phyloP scores from a whole-genome alignment of 306 rosid genomes.

The Begonia loranthoides region DNA sequence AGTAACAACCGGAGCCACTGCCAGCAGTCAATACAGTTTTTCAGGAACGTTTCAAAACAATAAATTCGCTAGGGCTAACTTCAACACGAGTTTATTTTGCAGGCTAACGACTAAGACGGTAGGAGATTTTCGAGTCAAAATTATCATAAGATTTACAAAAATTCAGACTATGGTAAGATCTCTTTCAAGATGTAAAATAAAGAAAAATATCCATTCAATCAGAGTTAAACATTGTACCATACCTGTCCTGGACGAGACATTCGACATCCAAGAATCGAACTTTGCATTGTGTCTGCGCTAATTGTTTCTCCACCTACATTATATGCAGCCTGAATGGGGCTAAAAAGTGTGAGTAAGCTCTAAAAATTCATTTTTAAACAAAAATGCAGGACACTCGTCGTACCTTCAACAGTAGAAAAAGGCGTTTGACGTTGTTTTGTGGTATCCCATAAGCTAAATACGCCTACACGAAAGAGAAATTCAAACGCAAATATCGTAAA shows the following conservation, averaged over 20 bases:
- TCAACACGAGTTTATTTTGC: too few relatives aligned
- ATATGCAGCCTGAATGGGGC: conserved; percentile 77
- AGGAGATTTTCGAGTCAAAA: too few relatives aligned
- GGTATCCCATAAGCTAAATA: conserved; percentile 96
- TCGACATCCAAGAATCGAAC: conserved; percentile 66
- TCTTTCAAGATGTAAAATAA: too few relatives aligned
- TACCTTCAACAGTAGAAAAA: conserved; percentile 78
- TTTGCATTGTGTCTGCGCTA: conserved; percentile 80
- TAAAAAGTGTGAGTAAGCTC: conserved; percentile 6
- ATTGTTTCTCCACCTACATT: conserved; percentile 80
- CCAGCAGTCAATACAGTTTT: not conserved
- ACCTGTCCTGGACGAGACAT: conserved; percentile 97
- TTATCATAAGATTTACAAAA: too few relatives aligned
- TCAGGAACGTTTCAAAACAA: too few relatives aligned
- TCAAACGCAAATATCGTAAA: conserved; percentile 1
- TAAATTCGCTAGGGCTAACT: too few relatives aligned
- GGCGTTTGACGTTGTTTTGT: conserved; percentile 70
- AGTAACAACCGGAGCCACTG: conserved; percentile 85
- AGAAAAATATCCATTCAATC: too few relatives aligned
- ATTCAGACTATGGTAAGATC: too few relatives aligned
- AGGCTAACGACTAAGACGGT: too few relatives aligned
- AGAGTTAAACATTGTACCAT: not conserved
- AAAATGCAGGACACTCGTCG: conserved; percentile 3
- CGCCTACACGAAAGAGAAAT: conserved; percentile 45
- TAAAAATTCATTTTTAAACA: not conserved